Base-by-base conservation (phyloP, 1,284 basidiomycete genomes). In the Golubevia pallescens region DNA sequence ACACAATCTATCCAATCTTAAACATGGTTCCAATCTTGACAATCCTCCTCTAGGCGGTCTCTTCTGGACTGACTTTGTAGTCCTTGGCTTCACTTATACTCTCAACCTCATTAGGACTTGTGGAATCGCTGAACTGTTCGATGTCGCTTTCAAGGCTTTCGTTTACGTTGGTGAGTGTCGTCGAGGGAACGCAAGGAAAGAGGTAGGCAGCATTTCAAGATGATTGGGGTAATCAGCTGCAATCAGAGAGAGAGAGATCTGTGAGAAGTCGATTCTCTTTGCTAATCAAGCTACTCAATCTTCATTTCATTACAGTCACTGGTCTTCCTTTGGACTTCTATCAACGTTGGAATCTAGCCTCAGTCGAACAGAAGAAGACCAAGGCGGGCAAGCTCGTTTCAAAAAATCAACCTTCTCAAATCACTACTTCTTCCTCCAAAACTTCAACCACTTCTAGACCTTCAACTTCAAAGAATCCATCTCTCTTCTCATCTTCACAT, bases 21-120 rank as follows among this genome's bases (percentile, higher is more conserved):
- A 28, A 28, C 28, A 28, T 28, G 42, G 42, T 48, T 16, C 8
- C 8, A 13, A 10, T 13, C 42, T 48, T 48, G 42, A 10, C 13
- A 48, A 48, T 16, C 42, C 81, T 4, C 48, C 82, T 20, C 58
- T 84, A 3, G 81, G 81, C 52, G 81, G 81, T 14, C 66, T 84
- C 53, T 81, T 76, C 67, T 74, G 79, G 55, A 74, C 78, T 21
- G 81, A 84, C 54, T 63, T 83, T 58, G 59, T 84, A 61, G 78
- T 84, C 52, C 71, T 80, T 10, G 69, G 69, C 56, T 70, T 77
- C 54, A 71, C 74, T 57, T 78, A 80, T 20, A 64, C 70, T 2
- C 58, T 77, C 65, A 83, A 84, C 64, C 68, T 81, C 1, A 19
- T 83, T 34, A 62, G 72, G 5, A 83, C 81, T 8, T 74, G 73